Percentiles rank a stretch among this genome's conserved stretches.
Conservation (phyloP, 163 green algal genomes). For the Scenedesmus sp. region DNA sequence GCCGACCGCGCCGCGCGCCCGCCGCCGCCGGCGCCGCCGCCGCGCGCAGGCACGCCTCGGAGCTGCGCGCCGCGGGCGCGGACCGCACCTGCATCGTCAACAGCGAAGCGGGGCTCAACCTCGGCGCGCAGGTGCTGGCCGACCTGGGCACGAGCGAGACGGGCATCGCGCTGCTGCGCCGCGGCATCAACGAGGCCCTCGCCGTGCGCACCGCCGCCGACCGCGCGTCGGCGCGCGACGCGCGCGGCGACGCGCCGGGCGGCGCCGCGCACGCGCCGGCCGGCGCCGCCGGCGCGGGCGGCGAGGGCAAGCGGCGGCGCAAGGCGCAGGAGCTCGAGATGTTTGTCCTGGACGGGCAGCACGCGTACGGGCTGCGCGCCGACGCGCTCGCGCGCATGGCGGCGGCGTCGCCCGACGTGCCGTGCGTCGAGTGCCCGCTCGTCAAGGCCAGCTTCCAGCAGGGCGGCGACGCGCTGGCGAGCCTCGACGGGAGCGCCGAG, state of each 20-base stretch:
- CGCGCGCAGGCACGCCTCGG: conserved; percentile 63
- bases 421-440: conserved; percentile 21
- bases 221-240: not conserved
- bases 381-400: not conserved
- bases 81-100: conserved; percentile 54
- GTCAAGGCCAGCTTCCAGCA: not conserved
- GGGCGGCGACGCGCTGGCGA: not conserved
- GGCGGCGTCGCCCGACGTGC: not conserved
- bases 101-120: conserved; percentile 57
- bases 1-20: too few relatives aligned
- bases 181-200: conserved; percentile 37
- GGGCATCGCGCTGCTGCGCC: conserved; percentile 30
- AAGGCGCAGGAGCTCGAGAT: conserved; percentile 27
- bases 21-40: too few relatives aligned
- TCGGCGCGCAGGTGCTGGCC: conserved; percentile 52
- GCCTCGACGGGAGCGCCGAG: not conserved
- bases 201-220: conserved; percentile 30
- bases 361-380: conserved; percentile 3
- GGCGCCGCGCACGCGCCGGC: not conserved
- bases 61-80: conserved; percentile 75
- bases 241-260: not conserved
- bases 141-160: conserved; percentile 48
- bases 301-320: not conserved
- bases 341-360: conserved; percentile 37
- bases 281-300: too few relatives aligned